Evolutionary conservation across 73 alveolate genomes (phyloP), one percentile per base, ranked within the genome.

Genomic region (Tetrahymena malaccensis): DNA sequence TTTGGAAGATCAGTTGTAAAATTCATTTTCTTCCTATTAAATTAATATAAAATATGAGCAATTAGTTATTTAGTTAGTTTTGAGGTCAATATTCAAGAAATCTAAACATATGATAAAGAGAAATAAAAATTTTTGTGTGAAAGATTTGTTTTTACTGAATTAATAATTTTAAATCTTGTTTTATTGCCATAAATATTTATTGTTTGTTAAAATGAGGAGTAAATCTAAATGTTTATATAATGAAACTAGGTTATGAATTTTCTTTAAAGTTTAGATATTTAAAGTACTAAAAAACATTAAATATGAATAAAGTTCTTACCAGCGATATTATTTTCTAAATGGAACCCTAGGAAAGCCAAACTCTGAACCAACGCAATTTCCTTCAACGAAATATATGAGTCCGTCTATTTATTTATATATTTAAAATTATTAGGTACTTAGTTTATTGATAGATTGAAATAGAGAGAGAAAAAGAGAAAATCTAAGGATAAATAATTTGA

Each of bases 1-100:
- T 97, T 97, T 27, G 98, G 98, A 27, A 97, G 94, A 95, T 94
- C 97, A 17, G 98, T 97, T 8, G 98, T 97, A 95, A 97, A 97
- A 96, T 97, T 97, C 98, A 97, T 97, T 93, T 97, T 97, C 93
- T 97, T 97, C 89, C 89, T 70, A 70, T 0, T 70, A 27, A 70
- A 50, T 50, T 22, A 31, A 70, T 25, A 22, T 56, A 56, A 9
- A 12, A 56, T 25, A 2, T 25, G 0, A 56, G 43, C 2, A 35
- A 4, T 35, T 35, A 35, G 43, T 35, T 35, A 4, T 35, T 6
- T 35, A 35, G n/a, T n/a, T n/a, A n/a, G n/a, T n/a, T n/a, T n/a
- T n/a, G n/a, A n/a, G 43, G 43, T 4, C 2, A 35, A 35, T 35
- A 4, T 35, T 35, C 6, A 35, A 35, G 43, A 2, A 35, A 35